A percentile compares a stretch with the other conserved stretches of the same genome.
Evolutionary conservation across 1,284 basidiomycete genomes (phyloP).

Genomic region (Termitomyces sp.): DNA sequence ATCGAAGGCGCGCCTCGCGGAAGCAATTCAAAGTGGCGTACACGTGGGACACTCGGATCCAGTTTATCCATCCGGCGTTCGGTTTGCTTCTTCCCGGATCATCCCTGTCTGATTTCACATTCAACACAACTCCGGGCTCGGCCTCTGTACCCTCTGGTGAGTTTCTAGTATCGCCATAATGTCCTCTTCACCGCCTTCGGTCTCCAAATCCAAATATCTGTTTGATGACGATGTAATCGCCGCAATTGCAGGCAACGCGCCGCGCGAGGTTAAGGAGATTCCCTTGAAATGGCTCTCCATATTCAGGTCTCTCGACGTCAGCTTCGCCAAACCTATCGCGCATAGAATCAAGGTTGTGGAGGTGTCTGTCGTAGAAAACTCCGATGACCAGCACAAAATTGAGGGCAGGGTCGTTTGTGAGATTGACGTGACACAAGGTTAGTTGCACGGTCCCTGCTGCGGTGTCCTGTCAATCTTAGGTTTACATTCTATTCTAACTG

Average conservation of each 20-base stretch:
- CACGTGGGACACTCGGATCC: slow-evolving; percentile 1
- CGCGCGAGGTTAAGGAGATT: slow-evolving; percentile 31
- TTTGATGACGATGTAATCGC: slow-evolving; percentile 18
- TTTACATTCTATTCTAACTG: background rate
- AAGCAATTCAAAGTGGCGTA: background rate
- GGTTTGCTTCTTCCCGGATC: slow-evolving; percentile 5
- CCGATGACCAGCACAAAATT: slow-evolving; percentile 30
- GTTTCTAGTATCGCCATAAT: slow-evolving; percentile 2
- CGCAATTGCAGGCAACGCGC: slow-evolving; percentile 32
- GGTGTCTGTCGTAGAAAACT: slow-evolving; percentile 34
- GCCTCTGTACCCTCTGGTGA: background rate
- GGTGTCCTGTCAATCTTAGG: background rate
- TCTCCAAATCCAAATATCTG: background rate
- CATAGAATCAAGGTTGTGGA: slow-evolving; percentile 31
- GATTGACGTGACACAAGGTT: slow-evolving; percentile 43
- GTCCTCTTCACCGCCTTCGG: background rate
- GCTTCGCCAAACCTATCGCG: slow-evolving; percentile 28
- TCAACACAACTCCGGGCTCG: background rate
- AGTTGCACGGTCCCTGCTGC: background rate
- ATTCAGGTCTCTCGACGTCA: slow-evolving; percentile 27
- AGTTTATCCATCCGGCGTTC: background rate
- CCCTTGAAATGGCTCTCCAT: slow-evolving; percentile 32
- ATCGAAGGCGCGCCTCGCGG: background rate
- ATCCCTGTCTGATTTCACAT: background rate
- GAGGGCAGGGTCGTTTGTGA: slow-evolving; percentile 42